Evolutionary conservation across 2,329 filamentous ascomycete species (phyloP), one percentile per base, ranked within the genome.

Genomic region (Cyphellophora europaea): DNA sequence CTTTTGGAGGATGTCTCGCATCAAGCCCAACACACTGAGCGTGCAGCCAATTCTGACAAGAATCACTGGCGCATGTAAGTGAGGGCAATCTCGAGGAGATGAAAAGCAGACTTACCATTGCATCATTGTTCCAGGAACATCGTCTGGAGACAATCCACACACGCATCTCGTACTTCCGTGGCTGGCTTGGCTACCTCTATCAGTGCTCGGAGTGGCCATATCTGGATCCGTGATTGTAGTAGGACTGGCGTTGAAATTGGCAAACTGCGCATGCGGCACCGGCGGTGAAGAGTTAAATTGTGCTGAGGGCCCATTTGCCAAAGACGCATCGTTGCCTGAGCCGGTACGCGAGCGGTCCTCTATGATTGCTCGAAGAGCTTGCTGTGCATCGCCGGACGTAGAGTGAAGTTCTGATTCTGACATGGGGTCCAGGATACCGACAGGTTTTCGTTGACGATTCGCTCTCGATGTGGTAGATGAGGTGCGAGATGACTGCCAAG

Each of bases 31-130:
- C 63, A 46, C 75, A 79, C 36, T 62, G 61, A 19, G 69, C 68
- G 48, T 79, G 75, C 18, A 74, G 58, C 69, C 72, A 79, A 46
- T 77, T 74, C n/a, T 62, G 69, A 56, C 74, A 79, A 15, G 69
- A 72, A 52, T 74, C 70, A 55, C 75, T 69, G 42, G n/a, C 14
- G 27, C 13, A 8, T 15, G 18, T 17, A 15, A 23, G 17, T 5
- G 12, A 16, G 16, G 30, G 11, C 5, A 13, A 14, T 5, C 13
- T 29, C 10, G 27, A 5, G 11, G 27, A 18, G n/a, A n/a, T n/a
- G 11, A 34, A 30, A 17, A 17, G 8, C 11, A 19, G 29, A 50
- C 56, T 49, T 53, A 68, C 65, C 65, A 79, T 58, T 77, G 73
- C 30, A 79, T 66, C 67, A 79, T 73, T 18, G 69, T 52, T 45